Conservation (phyloP, 345 rosid genomes). For the Moringa oleifera region DNA sequence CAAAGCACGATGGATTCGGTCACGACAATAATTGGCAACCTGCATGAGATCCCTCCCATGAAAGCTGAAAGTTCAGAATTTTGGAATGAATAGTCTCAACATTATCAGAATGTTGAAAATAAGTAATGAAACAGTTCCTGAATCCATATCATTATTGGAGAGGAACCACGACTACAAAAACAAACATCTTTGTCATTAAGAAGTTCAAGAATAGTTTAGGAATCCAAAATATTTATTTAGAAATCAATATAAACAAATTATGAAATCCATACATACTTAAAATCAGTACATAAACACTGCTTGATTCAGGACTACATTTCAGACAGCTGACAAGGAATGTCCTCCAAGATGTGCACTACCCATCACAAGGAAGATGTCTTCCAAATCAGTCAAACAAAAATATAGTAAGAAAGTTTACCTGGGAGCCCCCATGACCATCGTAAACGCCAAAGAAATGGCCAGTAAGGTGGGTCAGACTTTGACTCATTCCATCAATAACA, state of each 20-base stretch:
- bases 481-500: constrained; percentile 54
- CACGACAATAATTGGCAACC: constrained; percentile 91
- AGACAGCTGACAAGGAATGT: background rate
- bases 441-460: constrained; percentile 91
- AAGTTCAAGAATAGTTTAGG: too few species aligned
- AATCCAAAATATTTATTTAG: too few species aligned
- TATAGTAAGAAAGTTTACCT: constrained; percentile 38
- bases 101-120: background rate
- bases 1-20: constrained; percentile 66
- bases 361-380: background rate
- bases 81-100: constrained; percentile 6
- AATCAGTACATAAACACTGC: background rate
- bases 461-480: constrained; percentile 57
- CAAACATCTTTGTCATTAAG: too few species aligned
- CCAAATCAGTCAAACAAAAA: background rate
- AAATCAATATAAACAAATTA: too few species aligned
- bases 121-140: background rate
- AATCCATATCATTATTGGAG: background rate
- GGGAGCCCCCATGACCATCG: constrained; percentile 96
- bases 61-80: constrained; percentile 17
- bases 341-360: background rate
- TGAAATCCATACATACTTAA: too few species aligned
- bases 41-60: constrained; percentile 41
- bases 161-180: too few species aligned
- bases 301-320: background rate